Percentiles rank a stretch among this genome's conserved stretches.
Evolutionary conservation across 2,329 filamentous ascomycete genomes (phyloP).

Genomic region (Fusarium torreyae): DNA sequence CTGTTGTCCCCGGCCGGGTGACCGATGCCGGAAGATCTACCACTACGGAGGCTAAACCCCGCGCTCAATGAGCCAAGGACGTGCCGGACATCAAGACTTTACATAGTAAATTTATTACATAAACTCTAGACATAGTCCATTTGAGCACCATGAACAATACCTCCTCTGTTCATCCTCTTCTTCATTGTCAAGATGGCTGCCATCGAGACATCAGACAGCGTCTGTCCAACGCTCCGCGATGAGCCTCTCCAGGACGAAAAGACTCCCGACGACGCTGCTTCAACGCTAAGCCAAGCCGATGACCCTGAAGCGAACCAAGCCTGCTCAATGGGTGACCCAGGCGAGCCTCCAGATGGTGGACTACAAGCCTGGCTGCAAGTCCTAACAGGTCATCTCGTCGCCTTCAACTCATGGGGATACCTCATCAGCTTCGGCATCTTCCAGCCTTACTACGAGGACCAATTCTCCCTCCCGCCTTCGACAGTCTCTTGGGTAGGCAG

Average conservation of each 20-base stretch:
- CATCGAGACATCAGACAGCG: slow-evolving; percentile 14
- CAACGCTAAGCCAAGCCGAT: slow-evolving; percentile 5
- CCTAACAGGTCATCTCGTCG: slow-evolving; percentile 55
- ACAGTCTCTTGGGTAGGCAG: slow-evolving; percentile 66
- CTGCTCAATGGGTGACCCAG: not conserved
- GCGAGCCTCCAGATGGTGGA: slow-evolving; percentile 56
- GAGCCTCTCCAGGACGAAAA: slow-evolving; percentile 22
- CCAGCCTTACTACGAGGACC: slow-evolving; percentile 57
- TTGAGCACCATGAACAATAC: not conserved
- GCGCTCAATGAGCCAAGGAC: slow-evolving; percentile 13
- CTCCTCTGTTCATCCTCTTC: rapidly evolving
- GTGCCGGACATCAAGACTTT: slow-evolving; percentile 11
- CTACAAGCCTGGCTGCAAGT: slow-evolving; percentile 58
- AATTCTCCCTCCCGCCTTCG: slow-evolving; percentile 53
- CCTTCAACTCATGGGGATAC: slow-evolving; percentile 59
- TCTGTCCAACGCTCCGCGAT: slow-evolving; percentile 22
- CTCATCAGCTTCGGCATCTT: slow-evolving; percentile 59
- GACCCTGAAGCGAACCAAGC: slow-evolving; percentile 2
- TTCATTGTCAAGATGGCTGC: not conserved
- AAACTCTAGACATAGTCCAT: not conserved
- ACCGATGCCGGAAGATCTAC: slow-evolving; percentile 20
- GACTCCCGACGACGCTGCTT: slow-evolving; percentile 20
- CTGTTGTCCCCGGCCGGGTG: not conserved
- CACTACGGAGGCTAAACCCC: slow-evolving; percentile 36
- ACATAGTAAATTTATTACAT: slow-evolving; percentile 12